Conservation (phyloP, 768 basidiomycete genomes). For the Leucocoprinus sp. region DNA sequence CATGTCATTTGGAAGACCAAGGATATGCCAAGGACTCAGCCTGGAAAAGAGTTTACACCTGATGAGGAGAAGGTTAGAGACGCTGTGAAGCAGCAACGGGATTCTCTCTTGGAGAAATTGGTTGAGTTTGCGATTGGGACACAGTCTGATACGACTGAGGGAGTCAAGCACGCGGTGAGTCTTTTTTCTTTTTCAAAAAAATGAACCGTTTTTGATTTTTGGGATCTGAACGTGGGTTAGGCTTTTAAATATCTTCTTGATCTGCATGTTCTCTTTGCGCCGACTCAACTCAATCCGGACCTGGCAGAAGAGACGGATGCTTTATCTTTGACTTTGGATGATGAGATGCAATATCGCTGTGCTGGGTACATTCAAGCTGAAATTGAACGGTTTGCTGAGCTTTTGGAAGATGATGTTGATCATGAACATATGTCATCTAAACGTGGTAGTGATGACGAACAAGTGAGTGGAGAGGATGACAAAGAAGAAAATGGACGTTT, state of each 20-base stretch:
- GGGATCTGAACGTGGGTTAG: slow-evolving; percentile 29
- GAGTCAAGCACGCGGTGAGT: slow-evolving; percentile 76
- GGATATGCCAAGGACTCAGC: slow-evolving; percentile 30
- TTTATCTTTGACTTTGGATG: slow-evolving; percentile 60
- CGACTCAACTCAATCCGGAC: slow-evolving; percentile 15
- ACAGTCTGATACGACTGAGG: slow-evolving; percentile 75
- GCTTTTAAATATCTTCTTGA: slow-evolving; percentile 81
- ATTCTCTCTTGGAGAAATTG: slow-evolving; percentile 65
- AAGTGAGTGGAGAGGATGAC: slow-evolving; percentile 22
- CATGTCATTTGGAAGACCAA: slow-evolving; percentile 84
- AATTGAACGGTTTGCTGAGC: slow-evolving; percentile 77
- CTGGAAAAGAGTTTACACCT: slow-evolving; percentile 39
- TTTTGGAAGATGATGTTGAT: slow-evolving; percentile 37
- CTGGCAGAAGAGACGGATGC: slow-evolving; percentile 17
- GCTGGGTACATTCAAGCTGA: slow-evolving; percentile 86
- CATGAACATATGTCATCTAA: slow-evolving; percentile 32
- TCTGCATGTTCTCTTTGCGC: slow-evolving; percentile 70
- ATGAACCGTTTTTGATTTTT: too few relatives aligned
- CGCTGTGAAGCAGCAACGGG: slow-evolving; percentile 56
- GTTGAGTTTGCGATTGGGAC: slow-evolving; percentile 79
- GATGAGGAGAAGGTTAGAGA: slow-evolving; percentile 53
- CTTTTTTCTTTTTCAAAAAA: not conserved
- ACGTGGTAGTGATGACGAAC: slow-evolving; percentile 26
- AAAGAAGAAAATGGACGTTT: slow-evolving; percentile 18
- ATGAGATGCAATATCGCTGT: slow-evolving; percentile 83